These are phyloP conservation scores for Saccharomyces hybrid DNA, from an alignment of 1,139 yeast genomes.

Conservation along the genomic window DNA sequence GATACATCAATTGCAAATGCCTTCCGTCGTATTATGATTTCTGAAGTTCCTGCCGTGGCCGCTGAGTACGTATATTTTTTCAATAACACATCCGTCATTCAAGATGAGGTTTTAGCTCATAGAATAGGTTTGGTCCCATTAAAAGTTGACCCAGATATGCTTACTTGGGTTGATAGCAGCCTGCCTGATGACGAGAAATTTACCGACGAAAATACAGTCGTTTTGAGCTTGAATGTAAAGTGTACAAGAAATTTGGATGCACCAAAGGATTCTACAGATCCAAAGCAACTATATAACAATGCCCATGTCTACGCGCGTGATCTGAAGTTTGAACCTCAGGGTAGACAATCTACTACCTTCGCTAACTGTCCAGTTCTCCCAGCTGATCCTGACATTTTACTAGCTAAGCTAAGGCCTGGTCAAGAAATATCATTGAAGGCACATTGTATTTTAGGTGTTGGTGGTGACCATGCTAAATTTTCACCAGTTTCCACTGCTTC, in stretches of 20 bases:
- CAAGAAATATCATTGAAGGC: slow-evolving; percentile 89
- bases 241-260: slow-evolving; percentile 86
- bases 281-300: slow-evolving; percentile 73
- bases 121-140: slow-evolving; percentile 89
- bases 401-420: slow-evolving; percentile 92
- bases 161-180: slow-evolving; percentile 65
- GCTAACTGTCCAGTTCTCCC: slow-evolving; percentile 66
- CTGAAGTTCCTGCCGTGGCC: slow-evolving; percentile 94
- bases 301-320: slow-evolving; percentile 84
- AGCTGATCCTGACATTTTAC: slow-evolving; percentile 76
- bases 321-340: slow-evolving; percentile 85
- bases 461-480: slow-evolving; percentile 93
- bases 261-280: slow-evolving; percentile 70
- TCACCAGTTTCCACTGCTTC: slow-evolving; percentile 97
- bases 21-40: slow-evolving; percentile 90
- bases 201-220: slow-evolving; percentile 84
- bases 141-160: slow-evolving; percentile 81
- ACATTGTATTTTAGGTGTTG: slow-evolving; percentile 86
- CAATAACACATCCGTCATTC: slow-evolving; percentile 92
- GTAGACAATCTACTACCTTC: slow-evolving; percentile 66
- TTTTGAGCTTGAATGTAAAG: slow-evolving; percentile 67
- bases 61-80: slow-evolving; percentile 84
- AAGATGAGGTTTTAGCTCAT: slow-evolving; percentile 93
- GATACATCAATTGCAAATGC: slow-evolving; percentile 95
- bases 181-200: slow-evolving; percentile 61